These are phyloP conservation scores for Dioszegia crocea DNA, from an alignment of 768 basidiomycete genomes.

Conservation along the genomic window DNA sequence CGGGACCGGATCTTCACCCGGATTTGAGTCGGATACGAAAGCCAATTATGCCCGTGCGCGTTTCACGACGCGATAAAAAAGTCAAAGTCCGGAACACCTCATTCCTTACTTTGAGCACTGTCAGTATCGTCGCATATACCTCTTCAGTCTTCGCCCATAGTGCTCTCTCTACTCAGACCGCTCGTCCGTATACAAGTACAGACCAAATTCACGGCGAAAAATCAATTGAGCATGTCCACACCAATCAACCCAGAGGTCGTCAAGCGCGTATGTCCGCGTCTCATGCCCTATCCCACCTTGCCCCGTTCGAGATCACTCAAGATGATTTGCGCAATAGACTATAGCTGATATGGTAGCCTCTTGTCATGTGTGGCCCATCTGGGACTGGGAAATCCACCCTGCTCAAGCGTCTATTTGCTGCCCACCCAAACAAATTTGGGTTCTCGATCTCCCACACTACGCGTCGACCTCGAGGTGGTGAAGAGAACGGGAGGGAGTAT, in stretches of 20 bases:
- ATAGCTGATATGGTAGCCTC: constrained; percentile 54
- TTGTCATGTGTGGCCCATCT: constrained; percentile 84
- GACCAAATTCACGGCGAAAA: background rate
- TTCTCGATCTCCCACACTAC: constrained; percentile 97
- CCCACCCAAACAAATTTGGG: constrained; percentile 78
- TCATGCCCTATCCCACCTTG: background rate
- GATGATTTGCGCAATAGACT: too few species aligned
- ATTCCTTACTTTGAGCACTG: too few species aligned
- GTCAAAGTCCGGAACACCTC: too few species aligned
- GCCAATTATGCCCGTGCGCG: too few species aligned
- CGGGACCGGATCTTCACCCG: too few species aligned
- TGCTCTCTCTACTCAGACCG: background rate
- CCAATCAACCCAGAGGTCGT: constrained; percentile 33
- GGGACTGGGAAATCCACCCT: constrained; percentile 94
- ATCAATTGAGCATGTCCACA: background rate
- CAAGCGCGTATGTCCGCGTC: constrained; percentile 24
- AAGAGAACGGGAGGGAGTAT: constrained; percentile 76
- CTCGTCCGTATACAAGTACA: too few species aligned
- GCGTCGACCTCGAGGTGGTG: constrained; percentile 73
- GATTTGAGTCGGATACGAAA: too few species aligned
- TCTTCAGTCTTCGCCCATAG: background rate
- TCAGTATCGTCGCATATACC: too few species aligned
- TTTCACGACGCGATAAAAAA: too few species aligned
- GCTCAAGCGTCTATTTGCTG: constrained; percentile 70
- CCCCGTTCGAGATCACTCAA: too few species aligned